Conservation (phyloP, 768 basidiomycete species). For the Tulasnella sp. region DNA sequence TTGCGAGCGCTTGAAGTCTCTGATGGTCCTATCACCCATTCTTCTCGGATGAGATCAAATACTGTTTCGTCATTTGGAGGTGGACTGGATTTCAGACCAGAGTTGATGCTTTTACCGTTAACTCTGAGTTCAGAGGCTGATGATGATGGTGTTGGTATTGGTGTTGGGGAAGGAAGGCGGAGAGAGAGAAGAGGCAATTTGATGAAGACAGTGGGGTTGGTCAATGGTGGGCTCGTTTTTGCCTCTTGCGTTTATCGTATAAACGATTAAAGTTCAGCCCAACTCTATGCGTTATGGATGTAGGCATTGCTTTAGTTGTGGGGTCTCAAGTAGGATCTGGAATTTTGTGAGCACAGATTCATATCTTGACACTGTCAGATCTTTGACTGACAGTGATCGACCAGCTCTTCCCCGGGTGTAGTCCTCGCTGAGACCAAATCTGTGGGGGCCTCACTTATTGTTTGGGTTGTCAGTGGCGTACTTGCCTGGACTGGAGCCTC, state of each 20-base stretch:
- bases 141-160: slow-evolving; percentile 43
- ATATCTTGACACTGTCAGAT: neutral
- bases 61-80: slow-evolving; percentile 34
- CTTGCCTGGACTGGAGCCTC: slow-evolving; percentile 90
- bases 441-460: slow-evolving; percentile 74
- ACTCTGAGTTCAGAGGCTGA: slow-evolving; percentile 66
- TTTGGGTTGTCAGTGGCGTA: slow-evolving; percentile 75
- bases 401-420: slow-evolving; percentile 82
- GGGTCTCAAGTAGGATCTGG: slow-evolving; percentile 85
- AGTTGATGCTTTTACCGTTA: slow-evolving; percentile 40
- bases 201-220: slow-evolving; percentile 62
- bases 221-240: slow-evolving; percentile 46
- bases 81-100: slow-evolving; percentile 9
- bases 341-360: slow-evolving; percentile 55
- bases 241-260: slow-evolving; percentile 8
- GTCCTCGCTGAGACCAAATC: slow-evolving; percentile 80
- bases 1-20: slow-evolving; percentile 67
- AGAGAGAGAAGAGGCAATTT: slow-evolving; percentile 30
- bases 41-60: slow-evolving; percentile 37
- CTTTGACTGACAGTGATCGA: neutral
- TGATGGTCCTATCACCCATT: slow-evolving; percentile 40
- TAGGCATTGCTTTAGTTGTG: slow-evolving; percentile 76
- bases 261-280: slow-evolving; percentile 1
- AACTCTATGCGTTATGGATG: too few species aligned
- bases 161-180: slow-evolving; percentile 51